phyloP scores from a whole-genome alignment of 1,284 basidiomycete species.

The Paramarasmius palmivorus region DNA sequence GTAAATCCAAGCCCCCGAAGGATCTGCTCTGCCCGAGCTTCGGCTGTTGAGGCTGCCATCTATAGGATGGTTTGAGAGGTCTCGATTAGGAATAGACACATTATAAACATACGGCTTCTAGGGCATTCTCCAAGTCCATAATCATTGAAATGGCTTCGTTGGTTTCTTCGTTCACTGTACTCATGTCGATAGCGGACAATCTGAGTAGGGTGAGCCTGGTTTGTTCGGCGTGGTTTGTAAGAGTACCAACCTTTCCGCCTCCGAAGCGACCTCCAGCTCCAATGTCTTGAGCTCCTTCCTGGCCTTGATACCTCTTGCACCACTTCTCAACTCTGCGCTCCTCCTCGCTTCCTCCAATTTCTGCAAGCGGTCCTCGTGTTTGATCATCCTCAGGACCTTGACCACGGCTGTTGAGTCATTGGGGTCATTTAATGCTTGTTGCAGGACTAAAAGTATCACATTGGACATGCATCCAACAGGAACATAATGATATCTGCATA shows the following conservation, averaged over 20 bases:
- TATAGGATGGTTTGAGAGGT: constrained; percentile 13
- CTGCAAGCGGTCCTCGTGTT: constrained; percentile 30
- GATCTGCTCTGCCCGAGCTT: constrained; percentile 57
- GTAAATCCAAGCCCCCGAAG: constrained; percentile 67
- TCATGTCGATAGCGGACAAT: not conserved
- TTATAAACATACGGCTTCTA: constrained; percentile 36
- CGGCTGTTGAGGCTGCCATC: constrained; percentile 44
- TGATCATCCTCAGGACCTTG: constrained; percentile 22
- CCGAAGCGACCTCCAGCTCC: constrained; percentile 37
- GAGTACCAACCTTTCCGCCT: constrained; percentile 1
- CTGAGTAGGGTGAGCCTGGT: not conserved
- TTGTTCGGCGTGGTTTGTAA: not conserved
- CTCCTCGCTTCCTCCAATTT: constrained; percentile 50
- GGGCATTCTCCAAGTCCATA: constrained; percentile 33
- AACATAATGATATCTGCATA: not conserved
- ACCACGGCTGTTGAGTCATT: constrained; percentile 27
- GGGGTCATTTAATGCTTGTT: constrained; percentile 10
- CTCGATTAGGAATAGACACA: constrained; percentile 11
- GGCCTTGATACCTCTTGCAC: constrained; percentile 72
- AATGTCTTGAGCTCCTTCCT: constrained; percentile 76
- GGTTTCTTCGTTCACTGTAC: constrained; percentile 10
- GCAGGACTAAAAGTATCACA: constrained; percentile 2
- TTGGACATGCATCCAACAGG: not conserved
- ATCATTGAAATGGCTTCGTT: constrained; percentile 31
- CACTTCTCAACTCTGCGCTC: constrained; percentile 56